Percentiles rank a stretch among this genome's conserved stretches.
Evolutionary conservation across 768 basidiomycete species (phyloP).

Genomic region (Amylocystis lapponica): DNA sequence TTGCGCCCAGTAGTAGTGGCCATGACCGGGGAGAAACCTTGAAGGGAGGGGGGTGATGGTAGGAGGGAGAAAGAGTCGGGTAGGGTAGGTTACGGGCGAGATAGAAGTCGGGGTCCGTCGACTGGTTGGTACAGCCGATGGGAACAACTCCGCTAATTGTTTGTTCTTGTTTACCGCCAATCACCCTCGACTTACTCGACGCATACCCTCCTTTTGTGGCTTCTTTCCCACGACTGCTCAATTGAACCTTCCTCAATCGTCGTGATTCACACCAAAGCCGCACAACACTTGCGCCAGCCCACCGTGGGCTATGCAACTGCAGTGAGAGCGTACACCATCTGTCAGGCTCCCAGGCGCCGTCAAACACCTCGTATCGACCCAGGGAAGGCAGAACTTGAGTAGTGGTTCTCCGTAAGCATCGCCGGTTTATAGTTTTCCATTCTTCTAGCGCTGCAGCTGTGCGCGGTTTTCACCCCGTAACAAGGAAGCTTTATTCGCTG

Average conservation of each 20-base stretch:
- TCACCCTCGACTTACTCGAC: background rate
- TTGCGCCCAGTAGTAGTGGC: constrained; percentile 48
- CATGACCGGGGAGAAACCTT: constrained; percentile 28
- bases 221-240: background rate
- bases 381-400: too few species aligned
- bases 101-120: constrained; percentile 9
- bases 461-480: too few species aligned
- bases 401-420: too few species aligned
- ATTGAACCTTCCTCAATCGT: background rate
- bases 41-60: constrained; percentile 5
- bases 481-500: too few species aligned
- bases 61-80: constrained; percentile 9
- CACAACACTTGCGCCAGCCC: too few species aligned
- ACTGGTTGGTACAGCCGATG: constrained; percentile 6
- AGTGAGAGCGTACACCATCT: too few species aligned
- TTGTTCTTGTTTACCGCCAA: constrained; percentile 2
- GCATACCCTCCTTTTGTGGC: background rate
- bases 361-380: too few species aligned
- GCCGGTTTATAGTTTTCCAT: too few species aligned
- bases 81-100: constrained; percentile 7
- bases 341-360: too few species aligned
- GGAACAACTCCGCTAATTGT: constrained; percentile 6
- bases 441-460: too few species aligned
- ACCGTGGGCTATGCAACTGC: too few species aligned
- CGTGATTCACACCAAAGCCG: too few species aligned